A percentile compares a stretch with the other conserved stretches of the same genome.
These are phyloP conservation scores for Phytophthora megakarya DNA, from an alignment of 352 stramenopile genomes.

Conservation along the genomic window DNA sequence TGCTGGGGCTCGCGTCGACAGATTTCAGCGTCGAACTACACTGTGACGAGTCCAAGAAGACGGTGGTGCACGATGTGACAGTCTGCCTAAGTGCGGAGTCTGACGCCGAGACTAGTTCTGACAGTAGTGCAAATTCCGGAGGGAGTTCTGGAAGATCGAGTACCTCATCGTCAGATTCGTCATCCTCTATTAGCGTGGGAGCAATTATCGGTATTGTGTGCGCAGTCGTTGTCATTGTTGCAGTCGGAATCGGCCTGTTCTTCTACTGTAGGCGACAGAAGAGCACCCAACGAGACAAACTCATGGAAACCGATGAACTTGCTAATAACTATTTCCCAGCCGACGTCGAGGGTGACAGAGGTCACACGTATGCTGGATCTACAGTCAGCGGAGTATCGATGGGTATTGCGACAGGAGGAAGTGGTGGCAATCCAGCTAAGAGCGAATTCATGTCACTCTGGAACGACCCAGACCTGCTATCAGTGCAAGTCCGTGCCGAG, in stretches of 20 bases:
- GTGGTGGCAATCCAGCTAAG: background rate
- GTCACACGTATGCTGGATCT: background rate
- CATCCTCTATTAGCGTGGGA: background rate
- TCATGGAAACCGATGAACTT: background rate
- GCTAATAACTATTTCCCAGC: background rate
- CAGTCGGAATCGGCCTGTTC: background rate
- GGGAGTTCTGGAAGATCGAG: background rate
- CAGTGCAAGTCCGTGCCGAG: slow-evolving; percentile 32
- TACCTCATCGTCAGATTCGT: background rate
- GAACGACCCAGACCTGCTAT: slow-evolving; percentile 35
- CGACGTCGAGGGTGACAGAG: background rate
- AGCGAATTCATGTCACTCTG: slow-evolving; percentile 30
- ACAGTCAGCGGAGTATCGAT: background rate
- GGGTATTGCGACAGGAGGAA: slow-evolving; percentile 5
- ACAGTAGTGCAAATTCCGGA: background rate
- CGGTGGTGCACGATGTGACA: slow-evolving; percentile 28
- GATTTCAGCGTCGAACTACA: slow-evolving; percentile 37
- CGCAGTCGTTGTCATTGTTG: background rate
- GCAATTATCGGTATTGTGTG: background rate
- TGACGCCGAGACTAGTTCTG: background rate
- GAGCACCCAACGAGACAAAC: background rate
- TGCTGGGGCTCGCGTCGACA: slow-evolving; percentile 24
- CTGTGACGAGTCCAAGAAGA: slow-evolving; percentile 36
- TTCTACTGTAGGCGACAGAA: background rate
- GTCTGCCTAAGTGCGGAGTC: slow-evolving; percentile 29